Base-by-base conservation (phyloP, 164 flowering plant species). In the Nelumbo lutea region DNA sequence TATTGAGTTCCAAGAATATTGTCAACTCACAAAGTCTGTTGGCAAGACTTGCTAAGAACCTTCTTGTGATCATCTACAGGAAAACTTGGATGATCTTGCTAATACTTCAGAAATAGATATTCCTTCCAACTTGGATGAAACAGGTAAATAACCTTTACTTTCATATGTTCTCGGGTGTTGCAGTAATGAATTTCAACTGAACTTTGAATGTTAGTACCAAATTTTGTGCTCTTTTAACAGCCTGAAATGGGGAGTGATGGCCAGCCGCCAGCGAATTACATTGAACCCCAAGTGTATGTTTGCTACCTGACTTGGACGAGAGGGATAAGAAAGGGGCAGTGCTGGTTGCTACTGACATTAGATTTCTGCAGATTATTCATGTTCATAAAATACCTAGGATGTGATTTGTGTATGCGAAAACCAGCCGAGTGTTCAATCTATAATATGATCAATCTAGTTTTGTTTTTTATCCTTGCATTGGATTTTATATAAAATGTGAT, bases 21-120 rank as follows among this genome's bases (percentile, higher is more conserved):
- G 27, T 27, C 27, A 27, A 27, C 27, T 27, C 27, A 27, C 27
- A 27, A 27, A 27, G 27, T 27, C 27, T 27, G 27, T 27, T 27
- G 27, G 27, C 27, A 27, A 27, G 27, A 27, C 27, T 27, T 27
- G 27, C 27, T 27, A 27, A 27, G 27, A 27, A 27, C 27, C 27
- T 27, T 27, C 27, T 27, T 27, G 27, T 27, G 27, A 27, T 27
- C 27, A 60, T 48, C 39, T 66, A 68, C 67, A 61, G 71, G 71
- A 67, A 46, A 41, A 14, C 27, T 2, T 46, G 47, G 71, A 61
- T 61, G 70, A 68, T 53, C 67, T 61, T 44, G 14, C 75, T 3
- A 62, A 68, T 55, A 66, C 71, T 73, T 47, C 63, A 67, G 53
- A 58, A 44, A 61, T 66, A 5, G 61, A 67, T n/a, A 66, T 53